phyloP scores from a whole-genome alignment of 2,329 filamentous ascomycete genomes.

The Curvularia sp. region DNA sequence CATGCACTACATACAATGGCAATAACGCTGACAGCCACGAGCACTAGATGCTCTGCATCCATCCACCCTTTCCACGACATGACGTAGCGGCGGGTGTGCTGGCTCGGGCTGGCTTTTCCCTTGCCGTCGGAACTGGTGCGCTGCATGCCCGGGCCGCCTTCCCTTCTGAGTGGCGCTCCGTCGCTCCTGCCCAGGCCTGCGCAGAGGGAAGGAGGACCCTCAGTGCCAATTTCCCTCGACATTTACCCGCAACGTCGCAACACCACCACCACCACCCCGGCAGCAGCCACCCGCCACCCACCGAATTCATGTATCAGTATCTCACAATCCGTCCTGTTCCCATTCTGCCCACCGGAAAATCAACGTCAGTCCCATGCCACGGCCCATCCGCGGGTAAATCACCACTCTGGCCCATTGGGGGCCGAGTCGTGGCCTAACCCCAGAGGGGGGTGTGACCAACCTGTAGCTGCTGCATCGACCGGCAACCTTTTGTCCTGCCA shows the following conservation, averaged over 20 bases:
- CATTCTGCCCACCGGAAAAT: slow-evolving; percentile 25
- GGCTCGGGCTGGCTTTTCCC: slow-evolving; percentile 4
- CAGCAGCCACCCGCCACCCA: slow-evolving; percentile 24
- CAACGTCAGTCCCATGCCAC: slow-evolving; percentile 21
- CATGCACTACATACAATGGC: no score
- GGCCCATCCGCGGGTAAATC: slow-evolving; percentile 31
- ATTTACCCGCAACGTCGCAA: slow-evolving; percentile 44
- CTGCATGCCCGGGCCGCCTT: slow-evolving; percentile 21
- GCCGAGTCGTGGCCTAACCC: slow-evolving; percentile 31
- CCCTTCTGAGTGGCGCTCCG: slow-evolving; percentile 17
- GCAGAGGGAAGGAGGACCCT: no score
- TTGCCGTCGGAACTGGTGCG: slow-evolving; percentile 1
- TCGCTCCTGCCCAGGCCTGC: slow-evolving; percentile 10
- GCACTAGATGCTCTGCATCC: no score
- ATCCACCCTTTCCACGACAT: no score
- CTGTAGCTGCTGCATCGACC: slow-evolving; percentile 33
- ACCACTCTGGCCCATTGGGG: slow-evolving; percentile 16
- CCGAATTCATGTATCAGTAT: not conserved
- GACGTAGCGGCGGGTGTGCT: slow-evolving; percentile 8
- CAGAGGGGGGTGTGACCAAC: slow-evolving; percentile 29
- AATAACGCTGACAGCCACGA: no score
- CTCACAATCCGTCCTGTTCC: not conserved
- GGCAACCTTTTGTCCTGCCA: slow-evolving; percentile 7
- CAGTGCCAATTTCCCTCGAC: slow-evolving; percentile 31
- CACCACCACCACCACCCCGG: slow-evolving; percentile 17